Conservation (phyloP, 345 rosid genomes). For the Eucalyptus pauciflora region DNA sequence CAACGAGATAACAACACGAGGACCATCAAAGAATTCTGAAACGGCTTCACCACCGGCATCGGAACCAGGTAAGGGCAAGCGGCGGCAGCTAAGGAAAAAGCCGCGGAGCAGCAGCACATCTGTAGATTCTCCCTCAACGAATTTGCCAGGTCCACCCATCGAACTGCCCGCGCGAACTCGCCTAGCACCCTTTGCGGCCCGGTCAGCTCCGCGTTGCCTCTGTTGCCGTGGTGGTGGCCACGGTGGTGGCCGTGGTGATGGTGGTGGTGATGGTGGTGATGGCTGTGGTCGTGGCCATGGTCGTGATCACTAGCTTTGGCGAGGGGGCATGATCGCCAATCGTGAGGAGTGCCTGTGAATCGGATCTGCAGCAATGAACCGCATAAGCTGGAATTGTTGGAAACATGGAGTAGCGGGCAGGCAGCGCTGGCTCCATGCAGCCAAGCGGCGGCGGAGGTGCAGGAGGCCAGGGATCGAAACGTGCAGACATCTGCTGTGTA, state of each 20-base stretch:
- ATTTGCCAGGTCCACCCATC: slow-evolving; percentile 72
- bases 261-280: not conserved
- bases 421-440: not conserved
- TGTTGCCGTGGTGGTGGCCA: slow-evolving; percentile 4
- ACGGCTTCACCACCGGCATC: slow-evolving; percentile 39
- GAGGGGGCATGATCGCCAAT: not conserved
- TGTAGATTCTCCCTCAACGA: slow-evolving; percentile 73
- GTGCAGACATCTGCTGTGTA: not conserved
- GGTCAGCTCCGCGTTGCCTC: slow-evolving; percentile 19
- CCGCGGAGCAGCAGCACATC: slow-evolving; percentile 67
- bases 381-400: not conserved
- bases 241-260: not conserved
- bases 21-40: slow-evolving; percentile 52
- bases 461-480: not conserved
- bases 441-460: not conserved
- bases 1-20: slow-evolving; percentile 51
- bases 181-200: slow-evolving; percentile 31
- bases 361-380: not conserved
- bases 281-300: not conserved
- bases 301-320: not conserved
- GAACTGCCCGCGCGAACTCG: slow-evolving; percentile 44
- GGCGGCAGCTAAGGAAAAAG: slow-evolving; percentile 57
- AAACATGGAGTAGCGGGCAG: not conserved
- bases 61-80: slow-evolving; percentile 64
- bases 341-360: not conserved